phyloP scores from a whole-genome alignment of 331 rosid species.

The Prunus yedoensis region DNA sequence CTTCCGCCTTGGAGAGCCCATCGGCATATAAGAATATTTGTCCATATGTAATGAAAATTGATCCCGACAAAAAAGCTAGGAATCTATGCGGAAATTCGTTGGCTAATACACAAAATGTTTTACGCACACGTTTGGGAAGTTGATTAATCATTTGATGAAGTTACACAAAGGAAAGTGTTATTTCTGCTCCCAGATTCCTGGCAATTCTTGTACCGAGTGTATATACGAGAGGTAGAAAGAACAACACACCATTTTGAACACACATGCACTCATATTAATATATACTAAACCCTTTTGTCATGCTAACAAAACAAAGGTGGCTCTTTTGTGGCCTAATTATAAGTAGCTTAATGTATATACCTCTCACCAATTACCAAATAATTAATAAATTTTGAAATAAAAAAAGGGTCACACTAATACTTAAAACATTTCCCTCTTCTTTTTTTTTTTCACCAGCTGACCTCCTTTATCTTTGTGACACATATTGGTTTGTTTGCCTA shows the following conservation, averaged over 20 bases:
- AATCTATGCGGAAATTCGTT: too few species aligned
- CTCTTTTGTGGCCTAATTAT: background rate
- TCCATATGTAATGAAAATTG: too few species aligned
- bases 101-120: background rate
- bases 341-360: background rate
- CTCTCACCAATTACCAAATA: background rate
- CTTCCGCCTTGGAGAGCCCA: too few species aligned
- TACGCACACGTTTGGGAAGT: background rate
- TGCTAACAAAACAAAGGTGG: background rate
- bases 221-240: background rate
- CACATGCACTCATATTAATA: background rate
- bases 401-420: background rate
- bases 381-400: background rate
- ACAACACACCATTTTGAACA: background rate
- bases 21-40: too few species aligned
- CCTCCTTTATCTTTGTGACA: background rate
- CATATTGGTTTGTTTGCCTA: background rate
- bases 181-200: background rate
- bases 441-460: background rate
- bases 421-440: background rate
- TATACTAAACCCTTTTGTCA: background rate
- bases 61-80: too few species aligned
- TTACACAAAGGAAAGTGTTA: background rate
- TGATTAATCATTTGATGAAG: background rate
- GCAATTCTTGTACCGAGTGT: background rate